phyloP scores from a whole-genome alignment of 176 grass and related monocot species.

The Tuctoria greenei region DNA sequence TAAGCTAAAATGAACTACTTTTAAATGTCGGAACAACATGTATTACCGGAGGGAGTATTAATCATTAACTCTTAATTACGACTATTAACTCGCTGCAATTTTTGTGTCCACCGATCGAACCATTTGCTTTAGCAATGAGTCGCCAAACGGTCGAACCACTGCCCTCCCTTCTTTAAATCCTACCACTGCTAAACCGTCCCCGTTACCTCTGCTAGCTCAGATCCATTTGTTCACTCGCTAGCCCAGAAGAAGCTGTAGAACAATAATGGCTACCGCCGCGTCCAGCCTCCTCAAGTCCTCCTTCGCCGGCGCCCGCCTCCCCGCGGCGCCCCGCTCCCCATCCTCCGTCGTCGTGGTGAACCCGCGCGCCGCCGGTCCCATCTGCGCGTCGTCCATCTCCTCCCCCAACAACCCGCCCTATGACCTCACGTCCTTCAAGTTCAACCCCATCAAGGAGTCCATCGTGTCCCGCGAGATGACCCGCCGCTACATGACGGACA shows the following conservation, averaged over 20 bases:
- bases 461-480: conserved; percentile 93
- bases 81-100: too few species aligned
- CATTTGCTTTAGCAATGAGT: too few species aligned
- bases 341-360: background rate
- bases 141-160: too few species aligned
- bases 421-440: conserved; percentile 65
- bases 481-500: conserved; percentile 88
- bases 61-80: too few species aligned
- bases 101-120: too few species aligned
- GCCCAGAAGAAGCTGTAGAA: background rate
- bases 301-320: conserved; percentile 36
- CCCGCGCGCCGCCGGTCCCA: conserved; percentile 9
- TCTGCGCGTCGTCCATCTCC: conserved; percentile 42
- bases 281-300: conserved; percentile 42
- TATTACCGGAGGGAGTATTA: too few species aligned
- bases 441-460: conserved; percentile 87
- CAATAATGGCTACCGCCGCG: conserved; percentile 64
- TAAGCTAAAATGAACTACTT: too few species aligned
- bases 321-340: background rate
- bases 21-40: too few species aligned
- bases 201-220: background rate
- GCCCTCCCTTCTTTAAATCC: conserved; percentile 44
- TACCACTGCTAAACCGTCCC: background rate
- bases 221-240: background rate
- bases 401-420: conserved; percentile 50